Base-by-base conservation (phyloP, 1,139 yeast species). In the Hyphopichia buzzinii region DNA sequence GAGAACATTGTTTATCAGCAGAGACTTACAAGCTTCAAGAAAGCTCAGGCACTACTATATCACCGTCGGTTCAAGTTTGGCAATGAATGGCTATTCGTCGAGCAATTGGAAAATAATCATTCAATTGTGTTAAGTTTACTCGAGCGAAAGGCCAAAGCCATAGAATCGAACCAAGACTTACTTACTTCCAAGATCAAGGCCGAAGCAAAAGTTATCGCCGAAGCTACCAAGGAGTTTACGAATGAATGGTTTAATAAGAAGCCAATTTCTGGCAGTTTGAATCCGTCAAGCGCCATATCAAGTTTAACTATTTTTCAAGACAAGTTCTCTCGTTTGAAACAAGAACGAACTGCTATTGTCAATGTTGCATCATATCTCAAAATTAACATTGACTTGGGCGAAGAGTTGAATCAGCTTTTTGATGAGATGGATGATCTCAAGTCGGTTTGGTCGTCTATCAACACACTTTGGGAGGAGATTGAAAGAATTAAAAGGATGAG, bases 361-460 rank as follows among this genome's bases (percentile, higher is more conserved):
- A 54, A 61, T 4, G 79, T 85, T 1, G 61, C 79, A 0, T 42
- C 44, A 1, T 53, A 66, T 1, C 54, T 86, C 26, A 59, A 63
- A 3, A 40, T 80, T 1, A 65, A 74, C 0, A 48, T 68, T 4
- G 45, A 49, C 1, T 35, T 60, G 1, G 47, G 54, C 3, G 55
- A 58, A 3, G 61, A 60, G 8, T 44, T 79, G 3, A 40, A 52
- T 1, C 50, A 49, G 0, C 53, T 72, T 0, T 30, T 59, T 3
- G 73, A 67, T 10, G 95, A 87, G 44, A 60, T 86, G 1, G 45
- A 56, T 0, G 87, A 81, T 37, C 68, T 84, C 38, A 72, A 67
- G 39, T 52, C 72, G 0, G 88, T 84, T 1, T 88, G 95, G 95
- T 53, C 70, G 1, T 71, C 85, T 0, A 67, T 88, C 11, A 74